A percentile compares a stretch with the other conserved stretches of the same genome.
These are phyloP conservation scores for Chrysanthemum makinoi DNA, from an alignment of 129 eudicot species.

Conservation along the genomic window DNA sequence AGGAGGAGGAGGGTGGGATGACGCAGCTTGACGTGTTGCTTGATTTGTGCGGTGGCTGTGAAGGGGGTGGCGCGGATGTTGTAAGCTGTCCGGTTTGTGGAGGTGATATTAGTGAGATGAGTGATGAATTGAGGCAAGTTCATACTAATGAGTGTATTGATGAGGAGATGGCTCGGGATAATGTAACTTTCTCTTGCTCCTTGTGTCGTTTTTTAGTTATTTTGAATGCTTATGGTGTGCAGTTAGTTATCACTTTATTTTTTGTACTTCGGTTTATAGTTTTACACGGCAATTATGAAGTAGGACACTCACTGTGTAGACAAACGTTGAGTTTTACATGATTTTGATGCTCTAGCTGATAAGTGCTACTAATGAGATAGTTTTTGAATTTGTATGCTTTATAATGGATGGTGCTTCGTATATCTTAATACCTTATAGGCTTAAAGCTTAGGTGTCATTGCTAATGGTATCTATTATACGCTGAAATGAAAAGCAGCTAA, in stretches of 20 bases:
- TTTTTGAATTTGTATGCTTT: not conserved
- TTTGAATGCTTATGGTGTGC: not conserved
- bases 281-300: not conserved
- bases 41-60: slow-evolving; percentile 64
- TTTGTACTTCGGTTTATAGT: not conserved
- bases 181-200: slow-evolving; percentile 31
- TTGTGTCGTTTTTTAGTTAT: not conserved
- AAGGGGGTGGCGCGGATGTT: slow-evolving; percentile 29
- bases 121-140: slow-evolving; percentile 49
- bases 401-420: not conserved
- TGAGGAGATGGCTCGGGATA: slow-evolving; percentile 27
- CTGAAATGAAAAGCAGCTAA: not conserved
- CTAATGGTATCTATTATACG: not conserved
- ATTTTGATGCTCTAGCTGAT: not conserved
- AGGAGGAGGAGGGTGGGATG: slow-evolving; percentile 39
- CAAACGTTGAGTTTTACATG: not conserved
- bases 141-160: slow-evolving; percentile 94
- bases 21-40: slow-evolving; percentile 66
- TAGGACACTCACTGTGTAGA: slow-evolving; percentile 9
- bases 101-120: slow-evolving; percentile 59
- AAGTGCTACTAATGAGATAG: too few species aligned
- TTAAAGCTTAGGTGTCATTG: not conserved
- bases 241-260: not conserved
- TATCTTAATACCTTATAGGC: not conserved
- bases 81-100: slow-evolving; percentile 78